Percentiles rank a stretch among this genome's conserved stretches.
Conservation (phyloP, 2,329 filamentous ascomycete species). For the Hyphodiscus sp. region DNA sequence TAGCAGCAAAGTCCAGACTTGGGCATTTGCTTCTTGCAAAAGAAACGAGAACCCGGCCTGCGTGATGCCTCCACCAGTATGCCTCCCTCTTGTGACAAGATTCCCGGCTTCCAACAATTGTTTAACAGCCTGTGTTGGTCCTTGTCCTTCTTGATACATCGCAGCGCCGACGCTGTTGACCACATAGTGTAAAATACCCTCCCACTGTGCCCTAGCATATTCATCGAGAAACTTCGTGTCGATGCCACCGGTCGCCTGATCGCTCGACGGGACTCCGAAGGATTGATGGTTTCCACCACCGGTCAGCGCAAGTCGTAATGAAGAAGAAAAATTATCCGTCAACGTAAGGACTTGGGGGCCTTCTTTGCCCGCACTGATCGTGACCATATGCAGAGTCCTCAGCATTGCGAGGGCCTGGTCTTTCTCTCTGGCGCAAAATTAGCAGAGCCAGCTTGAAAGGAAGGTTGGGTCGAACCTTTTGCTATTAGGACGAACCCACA, state of each 20-base stretch:
- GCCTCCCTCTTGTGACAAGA: constrained; percentile 59
- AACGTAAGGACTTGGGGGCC: constrained; percentile 67
- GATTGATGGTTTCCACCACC: constrained; percentile 80
- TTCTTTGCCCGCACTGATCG: constrained; percentile 55
- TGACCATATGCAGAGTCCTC: constrained; percentile 79
- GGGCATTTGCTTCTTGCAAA: constrained; percentile 89
- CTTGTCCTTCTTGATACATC: constrained; percentile 38
- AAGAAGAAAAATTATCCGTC: constrained; percentile 74
- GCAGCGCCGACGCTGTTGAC: constrained; percentile 66
- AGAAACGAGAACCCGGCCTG: constrained; percentile 92
- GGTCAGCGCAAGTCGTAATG: constrained; percentile 79
- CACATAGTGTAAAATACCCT: constrained; percentile 92
- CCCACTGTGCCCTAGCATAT: constrained; percentile 86
- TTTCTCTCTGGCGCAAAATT: constrained; percentile 51
- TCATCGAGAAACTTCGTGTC: constrained; percentile 70
- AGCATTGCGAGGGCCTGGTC: constrained; percentile 80
- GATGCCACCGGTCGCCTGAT: constrained; percentile 55
- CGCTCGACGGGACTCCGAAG: constrained; percentile 78
- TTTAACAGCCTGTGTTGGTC: constrained; percentile 73
- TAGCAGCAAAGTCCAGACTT: constrained; percentile 92
- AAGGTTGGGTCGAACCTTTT: constrained; percentile 38
- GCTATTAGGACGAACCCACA: constrained; percentile 71
- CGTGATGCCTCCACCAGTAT: constrained; percentile 64
- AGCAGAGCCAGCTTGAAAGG: constrained; percentile 5
- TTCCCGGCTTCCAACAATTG: constrained; percentile 73